These are phyloP conservation scores for Gardenia jasminoides DNA, from an alignment of 257 asterid species.

Conservation along the genomic window DNA sequence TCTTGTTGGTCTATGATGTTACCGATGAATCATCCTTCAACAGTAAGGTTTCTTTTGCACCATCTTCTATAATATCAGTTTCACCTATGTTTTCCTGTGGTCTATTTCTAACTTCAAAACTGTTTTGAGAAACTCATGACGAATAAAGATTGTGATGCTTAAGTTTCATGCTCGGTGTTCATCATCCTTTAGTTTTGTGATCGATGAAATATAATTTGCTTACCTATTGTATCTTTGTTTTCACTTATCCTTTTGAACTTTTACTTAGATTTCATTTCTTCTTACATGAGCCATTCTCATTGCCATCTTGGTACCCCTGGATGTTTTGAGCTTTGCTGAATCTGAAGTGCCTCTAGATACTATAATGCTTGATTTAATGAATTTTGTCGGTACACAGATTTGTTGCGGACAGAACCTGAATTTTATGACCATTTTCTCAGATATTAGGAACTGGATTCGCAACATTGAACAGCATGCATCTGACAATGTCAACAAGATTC, in stretches of 20 bases:
- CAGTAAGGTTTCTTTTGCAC: constrained; percentile 32
- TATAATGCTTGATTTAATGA: not conserved
- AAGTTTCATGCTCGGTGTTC: not conserved
- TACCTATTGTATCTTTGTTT: not conserved
- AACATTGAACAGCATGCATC: constrained; percentile 52
- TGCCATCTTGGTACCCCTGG: not conserved
- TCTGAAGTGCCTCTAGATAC: not conserved
- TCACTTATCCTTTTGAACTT: too few relatives aligned
- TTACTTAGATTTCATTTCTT: not conserved
- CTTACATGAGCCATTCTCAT: not conserved
- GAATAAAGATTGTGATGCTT: not conserved
- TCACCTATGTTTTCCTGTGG: not conserved
- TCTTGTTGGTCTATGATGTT: constrained; percentile 49
- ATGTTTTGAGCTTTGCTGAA: not conserved
- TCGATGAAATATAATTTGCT: not conserved
- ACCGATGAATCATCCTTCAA: constrained; percentile 50
- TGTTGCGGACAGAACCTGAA: not conserved
- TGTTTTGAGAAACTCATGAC: not conserved
- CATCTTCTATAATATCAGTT: not conserved
- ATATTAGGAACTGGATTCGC: constrained; percentile 48
- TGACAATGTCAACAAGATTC: constrained; percentile 48
- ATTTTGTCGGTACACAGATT: not conserved
- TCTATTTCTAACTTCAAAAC: not conserved
- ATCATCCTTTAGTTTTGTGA: not conserved
- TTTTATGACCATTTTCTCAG: constrained; percentile 17